phyloP scores from a whole-genome alignment of 371 early-diverging fungal species.

The Nematocida ausubeli region DNA sequence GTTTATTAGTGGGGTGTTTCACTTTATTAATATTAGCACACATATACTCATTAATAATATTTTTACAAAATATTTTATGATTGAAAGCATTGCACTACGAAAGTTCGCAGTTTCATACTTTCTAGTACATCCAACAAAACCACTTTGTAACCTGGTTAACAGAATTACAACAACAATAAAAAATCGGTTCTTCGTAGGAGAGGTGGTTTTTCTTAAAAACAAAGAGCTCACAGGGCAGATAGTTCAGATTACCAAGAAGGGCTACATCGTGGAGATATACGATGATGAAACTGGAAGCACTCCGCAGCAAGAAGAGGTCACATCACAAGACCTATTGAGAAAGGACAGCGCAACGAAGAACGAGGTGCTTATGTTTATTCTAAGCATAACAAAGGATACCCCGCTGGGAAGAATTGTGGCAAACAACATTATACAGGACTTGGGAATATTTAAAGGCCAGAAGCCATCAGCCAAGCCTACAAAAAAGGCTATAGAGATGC shows the following conservation, averaged over 20 bases:
- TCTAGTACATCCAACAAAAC: slow-evolving; percentile 37
- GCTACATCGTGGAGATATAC: slow-evolving; percentile 51
- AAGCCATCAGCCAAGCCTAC: background rate
- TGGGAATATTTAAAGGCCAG: slow-evolving; percentile 56
- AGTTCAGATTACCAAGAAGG: slow-evolving; percentile 25
- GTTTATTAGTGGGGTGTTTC: too few species aligned
- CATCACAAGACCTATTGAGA: slow-evolving; percentile 24
- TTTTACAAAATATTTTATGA: slow-evolving; percentile 41
- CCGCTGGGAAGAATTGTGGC: slow-evolving; percentile 57
- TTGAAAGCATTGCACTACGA: slow-evolving; percentile 61
- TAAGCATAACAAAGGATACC: slow-evolving; percentile 49
- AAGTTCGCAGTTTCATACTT: slow-evolving; percentile 57
- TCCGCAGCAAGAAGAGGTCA: slow-evolving; percentile 42
- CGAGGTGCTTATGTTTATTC: slow-evolving; percentile 58
- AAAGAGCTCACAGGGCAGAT: slow-evolving; percentile 49
- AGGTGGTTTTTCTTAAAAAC: slow-evolving; percentile 51
- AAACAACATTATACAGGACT: slow-evolving; percentile 58
- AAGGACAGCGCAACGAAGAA: slow-evolving; percentile 42
- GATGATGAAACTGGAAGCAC: slow-evolving; percentile 16
- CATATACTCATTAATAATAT: background rate
- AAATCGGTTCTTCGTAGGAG: slow-evolving; percentile 56
- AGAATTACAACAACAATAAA: slow-evolving; percentile 32
- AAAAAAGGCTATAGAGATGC: background rate
- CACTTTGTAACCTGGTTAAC: slow-evolving; percentile 34
- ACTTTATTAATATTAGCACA: too few species aligned